These are phyloP conservation scores for Acer campestre DNA, from an alignment of 345 rosid genomes.

Conservation along the genomic window DNA sequence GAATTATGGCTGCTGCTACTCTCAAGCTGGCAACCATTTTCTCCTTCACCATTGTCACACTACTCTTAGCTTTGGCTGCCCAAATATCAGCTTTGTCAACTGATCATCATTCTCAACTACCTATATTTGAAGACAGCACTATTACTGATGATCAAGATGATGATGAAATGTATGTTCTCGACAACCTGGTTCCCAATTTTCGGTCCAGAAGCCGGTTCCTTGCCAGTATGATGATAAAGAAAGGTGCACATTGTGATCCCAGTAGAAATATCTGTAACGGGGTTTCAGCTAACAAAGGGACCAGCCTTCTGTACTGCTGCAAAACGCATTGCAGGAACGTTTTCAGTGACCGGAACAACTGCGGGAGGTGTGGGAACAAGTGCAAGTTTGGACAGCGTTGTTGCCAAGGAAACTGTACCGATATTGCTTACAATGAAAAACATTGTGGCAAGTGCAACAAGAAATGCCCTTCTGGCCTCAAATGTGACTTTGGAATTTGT, in stretches of 20 bases:
- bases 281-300: constrained; percentile 58
- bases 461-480: constrained; percentile 42
- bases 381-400: constrained; percentile 60
- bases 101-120: not conserved
- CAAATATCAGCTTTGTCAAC: constrained; percentile 9
- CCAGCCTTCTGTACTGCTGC: constrained; percentile 65
- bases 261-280: constrained; percentile 54
- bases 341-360: constrained; percentile 57
- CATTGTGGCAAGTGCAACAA: constrained; percentile 67
- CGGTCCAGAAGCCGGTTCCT: constrained; percentile 42
- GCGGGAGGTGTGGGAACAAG: constrained; percentile 56
- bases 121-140: not conserved
- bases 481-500: constrained; percentile 59
- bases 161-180: constrained; percentile 37
- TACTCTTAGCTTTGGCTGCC: constrained; percentile 10
- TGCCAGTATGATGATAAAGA: constrained; percentile 36
- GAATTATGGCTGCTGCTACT: constrained; percentile 14
- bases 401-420: constrained; percentile 53
- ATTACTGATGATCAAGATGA: constrained; percentile 23
- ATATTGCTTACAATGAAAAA: constrained; percentile 27
- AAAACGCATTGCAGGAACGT: constrained; percentile 67
- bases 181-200: constrained; percentile 21
- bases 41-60: constrained; percentile 11
- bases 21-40: constrained; percentile 33
- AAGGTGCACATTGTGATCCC: constrained; percentile 46